Evolutionary conservation across 345 rosid genomes (phyloP), one percentile per base, ranked within the genome.

Genomic region (Murraya paniculata): DNA sequence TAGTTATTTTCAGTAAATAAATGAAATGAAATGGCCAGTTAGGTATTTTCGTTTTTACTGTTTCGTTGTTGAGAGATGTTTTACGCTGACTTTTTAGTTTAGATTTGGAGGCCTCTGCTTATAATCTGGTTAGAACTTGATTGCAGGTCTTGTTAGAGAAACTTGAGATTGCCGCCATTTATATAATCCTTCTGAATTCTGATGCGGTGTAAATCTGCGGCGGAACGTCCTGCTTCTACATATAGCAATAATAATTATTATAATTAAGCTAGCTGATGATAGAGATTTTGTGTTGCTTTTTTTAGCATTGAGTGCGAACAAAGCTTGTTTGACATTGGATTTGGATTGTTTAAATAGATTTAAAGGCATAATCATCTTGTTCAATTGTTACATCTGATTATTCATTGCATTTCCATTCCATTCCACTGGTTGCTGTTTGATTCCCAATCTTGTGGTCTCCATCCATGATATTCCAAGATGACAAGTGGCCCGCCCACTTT

Each of bases 141-240:
- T 14, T 73, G 72, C 74, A 67, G 81, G 74, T 56, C 35, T 64
- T 36, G 45, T 36, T 35, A 0, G 48, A 35, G 67, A 25, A 30
- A 30, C 39, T 28, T 67, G 25, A 64, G 68, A 18, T 73, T 73
- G 33, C 58, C 68, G 6, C 21, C 48, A 50, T 6, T 53, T 53
- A 16, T 19, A 5, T 16, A 18, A 53, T 18, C 57, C 18, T 45
- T 13, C 18, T 45, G 50, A 27, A 31, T 50, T 78, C 35, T 35
- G 13, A 62, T 78, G 55, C 50, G 59, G 62, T 79, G 78, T 73
- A 58, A 36, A 66, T 39, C 58, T 7, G 73, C 78, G 58, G 7
- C 25, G 57, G 65, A 45, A 16, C 68, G 64, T 62, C 35, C 8
- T 33, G 38, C 27, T 78, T 22, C 50, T 66, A n/a, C n/a, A 2